phyloP scores from a whole-genome alignment of 176 grass and related monocot species.

The Chrysopogon serrulatus region DNA sequence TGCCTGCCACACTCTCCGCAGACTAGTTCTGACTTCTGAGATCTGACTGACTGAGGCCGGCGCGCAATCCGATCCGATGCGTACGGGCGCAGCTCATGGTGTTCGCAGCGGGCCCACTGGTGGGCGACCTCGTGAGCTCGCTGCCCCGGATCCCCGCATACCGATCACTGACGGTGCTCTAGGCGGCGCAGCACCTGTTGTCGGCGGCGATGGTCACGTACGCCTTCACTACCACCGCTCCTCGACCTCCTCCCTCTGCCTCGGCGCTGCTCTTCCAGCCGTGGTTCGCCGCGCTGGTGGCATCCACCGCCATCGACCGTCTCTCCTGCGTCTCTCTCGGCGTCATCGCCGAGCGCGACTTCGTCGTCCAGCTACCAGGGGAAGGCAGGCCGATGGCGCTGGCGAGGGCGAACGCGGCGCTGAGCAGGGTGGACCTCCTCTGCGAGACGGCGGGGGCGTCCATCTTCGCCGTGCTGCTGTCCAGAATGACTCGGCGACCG shows the following conservation, averaged over 20 bases:
- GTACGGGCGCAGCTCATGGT: slow-evolving; percentile 61
- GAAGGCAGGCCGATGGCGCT: slow-evolving; percentile 46
- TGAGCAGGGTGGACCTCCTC: slow-evolving; percentile 51
- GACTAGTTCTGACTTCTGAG: too few species aligned
- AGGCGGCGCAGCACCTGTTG: slow-evolving; percentile 47
- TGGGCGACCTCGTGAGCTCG: slow-evolving; percentile 45
- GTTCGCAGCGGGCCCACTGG: slow-evolving; percentile 47
- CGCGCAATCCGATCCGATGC: background rate
- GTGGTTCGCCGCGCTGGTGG: slow-evolving; percentile 55
- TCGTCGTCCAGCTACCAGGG: slow-evolving; percentile 51
- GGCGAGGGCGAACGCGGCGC: slow-evolving; percentile 51
- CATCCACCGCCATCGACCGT: slow-evolving; percentile 41
- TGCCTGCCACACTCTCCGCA: too few species aligned
- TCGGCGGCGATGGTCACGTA: slow-evolving; percentile 47
- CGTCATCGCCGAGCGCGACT: slow-evolving; percentile 49
- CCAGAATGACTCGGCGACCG: slow-evolving; percentile 37
- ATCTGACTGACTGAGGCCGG: background rate
- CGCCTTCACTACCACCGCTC: slow-evolving; percentile 25
- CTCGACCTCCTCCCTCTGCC: background rate
- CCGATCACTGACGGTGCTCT: slow-evolving; percentile 27
- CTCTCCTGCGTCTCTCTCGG: slow-evolving; percentile 47
- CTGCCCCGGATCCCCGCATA: slow-evolving; percentile 48
- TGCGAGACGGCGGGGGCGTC: slow-evolving; percentile 59
- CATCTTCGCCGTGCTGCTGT: slow-evolving; percentile 47
- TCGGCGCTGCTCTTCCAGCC: slow-evolving; percentile 34